These are phyloP conservation scores for Trichoderma arundinaceum DNA, from an alignment of 2,329 filamentous ascomycete species.

Conservation along the genomic window DNA sequence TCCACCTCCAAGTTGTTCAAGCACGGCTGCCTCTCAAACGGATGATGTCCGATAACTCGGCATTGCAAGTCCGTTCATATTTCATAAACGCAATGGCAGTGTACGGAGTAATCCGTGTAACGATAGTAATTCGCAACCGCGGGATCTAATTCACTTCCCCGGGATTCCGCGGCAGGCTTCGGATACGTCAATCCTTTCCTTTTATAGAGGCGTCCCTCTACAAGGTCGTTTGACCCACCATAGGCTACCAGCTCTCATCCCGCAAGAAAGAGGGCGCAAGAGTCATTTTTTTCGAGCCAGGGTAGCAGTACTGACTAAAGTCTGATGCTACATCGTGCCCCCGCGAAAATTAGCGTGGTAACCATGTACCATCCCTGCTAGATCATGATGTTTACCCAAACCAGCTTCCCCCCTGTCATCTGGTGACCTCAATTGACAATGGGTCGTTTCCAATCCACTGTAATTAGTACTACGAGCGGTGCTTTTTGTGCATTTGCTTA, in stretches of 20 bases:
- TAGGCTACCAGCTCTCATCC: neutral
- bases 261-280: neutral
- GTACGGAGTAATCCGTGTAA: neutral
- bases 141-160: neutral
- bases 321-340: neutral
- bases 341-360: neutral
- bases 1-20: neutral
- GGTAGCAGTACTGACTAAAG: neutral
- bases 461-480: neutral
- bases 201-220: neutral
- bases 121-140: neutral
- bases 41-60: no score
- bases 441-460: slow-evolving; percentile 1
- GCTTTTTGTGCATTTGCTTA: neutral
- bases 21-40: neutral
- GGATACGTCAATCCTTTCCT: neutral
- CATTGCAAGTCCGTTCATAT: neutral
- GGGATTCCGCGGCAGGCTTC: neutral
- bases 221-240: neutral
- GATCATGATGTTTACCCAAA: neutral
- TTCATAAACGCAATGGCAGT: neutral
- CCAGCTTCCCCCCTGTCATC: neutral
- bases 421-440: neutral
- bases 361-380: slow-evolving; percentile 1
- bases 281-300: neutral